These are phyloP conservation scores for Aspergillus sp. DNA, from an alignment of 2,329 filamentous ascomycete species.

Conservation along the genomic window DNA sequence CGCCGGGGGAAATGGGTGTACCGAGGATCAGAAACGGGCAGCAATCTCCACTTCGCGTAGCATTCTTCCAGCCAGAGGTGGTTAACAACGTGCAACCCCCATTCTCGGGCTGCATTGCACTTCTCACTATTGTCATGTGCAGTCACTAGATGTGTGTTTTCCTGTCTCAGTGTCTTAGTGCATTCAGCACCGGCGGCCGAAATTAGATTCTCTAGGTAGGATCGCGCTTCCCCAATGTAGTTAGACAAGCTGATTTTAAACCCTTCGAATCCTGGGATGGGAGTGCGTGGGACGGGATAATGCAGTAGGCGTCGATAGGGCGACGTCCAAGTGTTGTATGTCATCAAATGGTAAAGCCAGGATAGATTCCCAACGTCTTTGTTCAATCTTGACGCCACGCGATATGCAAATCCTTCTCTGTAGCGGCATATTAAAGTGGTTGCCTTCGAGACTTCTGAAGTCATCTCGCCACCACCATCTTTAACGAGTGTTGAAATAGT, in stretches of 20 bases:
- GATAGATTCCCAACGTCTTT: conserved; percentile 90
- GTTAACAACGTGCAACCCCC: conserved; percentile 86
- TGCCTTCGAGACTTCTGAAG: conserved; percentile 64
- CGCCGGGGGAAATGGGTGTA: conserved; percentile 85
- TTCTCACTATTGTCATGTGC: conserved; percentile 90
- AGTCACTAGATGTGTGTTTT: conserved; percentile 94
- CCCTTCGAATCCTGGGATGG: conserved; percentile 75
- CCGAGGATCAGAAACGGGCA: conserved; percentile 68
- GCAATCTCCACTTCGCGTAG: conserved; percentile 82
- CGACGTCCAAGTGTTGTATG: conserved; percentile 83
- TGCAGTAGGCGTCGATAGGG: conserved; percentile 81
- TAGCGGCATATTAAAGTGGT: conserved; percentile 87
- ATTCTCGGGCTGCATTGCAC: conserved; percentile 86
- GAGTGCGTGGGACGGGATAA: conserved; percentile 77
- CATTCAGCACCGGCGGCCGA: conserved; percentile 80
- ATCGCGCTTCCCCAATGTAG: conserved; percentile 89
- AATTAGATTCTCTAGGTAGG: conserved; percentile 91
- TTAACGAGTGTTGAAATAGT: conserved; percentile 71
- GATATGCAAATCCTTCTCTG: conserved; percentile 76
- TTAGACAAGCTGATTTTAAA: conserved; percentile 89
- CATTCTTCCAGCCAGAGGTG: conserved; percentile 98
- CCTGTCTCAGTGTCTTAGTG: conserved; percentile 90
- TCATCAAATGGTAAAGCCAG: conserved; percentile 92
- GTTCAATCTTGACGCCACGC: conserved; percentile 69
- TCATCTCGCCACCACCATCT: conserved; percentile 69